These are phyloP conservation scores for Diaporthe citri DNA, from an alignment of 2,329 filamentous ascomycete species.

Conservation along the genomic window DNA sequence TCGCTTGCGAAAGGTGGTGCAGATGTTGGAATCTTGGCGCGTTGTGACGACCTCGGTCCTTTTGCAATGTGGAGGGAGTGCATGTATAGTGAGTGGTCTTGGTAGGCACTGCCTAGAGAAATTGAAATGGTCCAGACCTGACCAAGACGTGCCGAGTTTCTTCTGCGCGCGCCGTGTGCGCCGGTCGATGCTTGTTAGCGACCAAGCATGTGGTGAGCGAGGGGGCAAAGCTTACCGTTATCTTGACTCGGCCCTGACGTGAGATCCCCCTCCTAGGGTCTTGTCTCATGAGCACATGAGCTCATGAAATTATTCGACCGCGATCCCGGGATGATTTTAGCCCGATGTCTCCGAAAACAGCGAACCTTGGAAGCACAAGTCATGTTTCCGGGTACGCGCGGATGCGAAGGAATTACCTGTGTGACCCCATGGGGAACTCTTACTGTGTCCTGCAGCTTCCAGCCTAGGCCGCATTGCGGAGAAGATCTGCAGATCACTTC, in stretches of 20 bases:
- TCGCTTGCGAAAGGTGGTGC: background rate
- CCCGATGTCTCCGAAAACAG: slow-evolving; percentile 8
- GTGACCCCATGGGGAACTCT: slow-evolving; percentile 24
- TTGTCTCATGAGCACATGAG: slow-evolving; percentile 6
- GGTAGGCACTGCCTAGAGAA: background rate
- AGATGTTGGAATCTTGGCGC: slow-evolving; percentile 13
- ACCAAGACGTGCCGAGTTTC: background rate
- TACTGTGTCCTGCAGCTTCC: slow-evolving; percentile 11
- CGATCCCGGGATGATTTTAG: slow-evolving; percentile 9
- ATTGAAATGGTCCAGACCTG: background rate
- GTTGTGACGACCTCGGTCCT: background rate
- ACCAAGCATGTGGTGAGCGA: background rate
- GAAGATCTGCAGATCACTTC: background rate
- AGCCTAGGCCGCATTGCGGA: background rate
- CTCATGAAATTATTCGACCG: background rate
- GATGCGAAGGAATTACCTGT: slow-evolving; percentile 2
- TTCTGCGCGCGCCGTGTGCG: background rate
- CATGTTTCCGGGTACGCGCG: slow-evolving; percentile 13
- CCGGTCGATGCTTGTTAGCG: slow-evolving; percentile 1
- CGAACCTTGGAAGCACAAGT: slow-evolving; percentile 8
- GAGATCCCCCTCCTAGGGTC: background rate
- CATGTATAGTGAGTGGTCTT: background rate
- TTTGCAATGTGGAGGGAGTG: background rate
- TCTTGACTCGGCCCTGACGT: slow-evolving; percentile 8
- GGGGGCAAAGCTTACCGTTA: background rate